Evolutionary conservation across 2,329 filamentous ascomycete species (phyloP).

Genomic region (Colletotrichum karsti): DNA sequence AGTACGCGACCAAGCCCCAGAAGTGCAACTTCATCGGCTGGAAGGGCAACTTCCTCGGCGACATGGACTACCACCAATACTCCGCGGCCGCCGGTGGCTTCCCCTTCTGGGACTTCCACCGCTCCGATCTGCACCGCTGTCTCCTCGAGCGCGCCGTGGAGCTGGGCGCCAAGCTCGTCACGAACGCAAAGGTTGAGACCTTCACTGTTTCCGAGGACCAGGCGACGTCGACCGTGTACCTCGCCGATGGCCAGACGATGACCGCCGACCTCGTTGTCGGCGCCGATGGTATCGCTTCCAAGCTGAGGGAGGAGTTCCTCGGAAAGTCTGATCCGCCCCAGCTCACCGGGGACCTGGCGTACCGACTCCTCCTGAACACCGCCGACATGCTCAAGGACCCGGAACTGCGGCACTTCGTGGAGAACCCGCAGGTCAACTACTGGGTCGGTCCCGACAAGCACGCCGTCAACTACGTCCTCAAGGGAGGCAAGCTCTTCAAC

Average conservation of each 20-base stretch:
- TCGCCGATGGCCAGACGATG: conserved; percentile 35
- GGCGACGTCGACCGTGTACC: conserved; percentile 7
- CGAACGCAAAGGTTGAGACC: conserved; percentile 18
- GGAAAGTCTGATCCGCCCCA: conserved; percentile 27
- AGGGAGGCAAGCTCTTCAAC: conserved; percentile 36
- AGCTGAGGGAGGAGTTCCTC: conserved; percentile 18
- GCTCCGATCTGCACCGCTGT: conserved; percentile 29
- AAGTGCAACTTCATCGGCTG: conserved; percentile 26
- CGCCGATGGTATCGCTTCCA: conserved; percentile 54
- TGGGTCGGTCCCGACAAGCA: conserved; percentile 39
- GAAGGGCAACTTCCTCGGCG: conserved; percentile 30
- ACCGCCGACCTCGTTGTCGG: conserved; percentile 50
- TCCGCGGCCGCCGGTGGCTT: conserved; percentile 25
- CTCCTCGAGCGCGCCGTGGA: conserved; percentile 21
- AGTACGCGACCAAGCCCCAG: conserved; percentile 28
- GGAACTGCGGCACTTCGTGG: conserved; percentile 31
- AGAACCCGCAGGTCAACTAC: conserved; percentile 34
- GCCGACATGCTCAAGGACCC: conserved; percentile 35
- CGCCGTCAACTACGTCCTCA: conserved; percentile 38
- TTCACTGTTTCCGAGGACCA: conserved; percentile 16
- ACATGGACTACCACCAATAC: conserved; percentile 23
- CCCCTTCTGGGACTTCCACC: conserved; percentile 29
- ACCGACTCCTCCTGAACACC: conserved; percentile 36
- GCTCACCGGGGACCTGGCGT: conserved; percentile 38
- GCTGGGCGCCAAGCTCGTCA: conserved; percentile 22